Percentiles rank a stretch among this genome's conserved stretches.
These are phyloP conservation scores for Rhododendron williamsianum DNA, from an alignment of 148 eudicot genomes.

Conservation along the genomic window DNA sequence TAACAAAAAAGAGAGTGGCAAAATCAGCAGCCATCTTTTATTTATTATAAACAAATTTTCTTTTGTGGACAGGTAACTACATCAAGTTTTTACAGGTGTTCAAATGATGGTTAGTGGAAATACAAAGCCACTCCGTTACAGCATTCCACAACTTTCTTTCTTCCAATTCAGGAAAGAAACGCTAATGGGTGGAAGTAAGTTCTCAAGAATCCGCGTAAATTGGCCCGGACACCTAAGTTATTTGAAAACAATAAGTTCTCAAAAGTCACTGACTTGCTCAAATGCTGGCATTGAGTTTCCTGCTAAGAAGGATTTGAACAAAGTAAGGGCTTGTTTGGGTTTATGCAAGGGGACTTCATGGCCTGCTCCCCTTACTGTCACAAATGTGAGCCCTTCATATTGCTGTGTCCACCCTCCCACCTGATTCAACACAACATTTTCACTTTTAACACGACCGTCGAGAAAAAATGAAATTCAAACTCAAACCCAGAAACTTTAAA, in stretches of 20 bases:
- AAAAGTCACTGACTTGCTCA: conserved; percentile 39
- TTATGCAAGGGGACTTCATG: conserved; percentile 92
- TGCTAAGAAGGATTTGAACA: conserved; percentile 57
- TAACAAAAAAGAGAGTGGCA: too few relatives aligned
- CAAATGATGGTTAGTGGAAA: not conserved
- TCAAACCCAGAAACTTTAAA: not conserved
- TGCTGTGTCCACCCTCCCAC: conserved; percentile 96
- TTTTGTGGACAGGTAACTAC: not conserved
- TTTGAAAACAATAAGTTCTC: conserved; percentile 2
- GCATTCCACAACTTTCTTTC: not conserved
- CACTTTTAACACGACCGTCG: not conserved
- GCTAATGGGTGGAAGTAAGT: not conserved
- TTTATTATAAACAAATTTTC: too few relatives aligned
- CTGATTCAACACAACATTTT: conserved; percentile 25
- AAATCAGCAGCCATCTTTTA: too few relatives aligned
- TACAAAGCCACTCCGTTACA: not conserved
- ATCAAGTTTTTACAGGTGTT: not conserved
- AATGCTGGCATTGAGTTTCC: conserved; percentile 71
- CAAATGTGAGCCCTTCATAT: conserved; percentile 82
- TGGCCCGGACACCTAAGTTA: not conserved
- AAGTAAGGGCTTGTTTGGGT: conserved; percentile 72
- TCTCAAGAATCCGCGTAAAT: conserved; percentile 14
- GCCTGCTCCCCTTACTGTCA: conserved; percentile 95
- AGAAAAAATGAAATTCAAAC: not conserved
- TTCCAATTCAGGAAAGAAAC: not conserved